Base-by-base conservation (phyloP, 805 yeast genomes). In the Metschnikowia kunwiensis region DNA sequence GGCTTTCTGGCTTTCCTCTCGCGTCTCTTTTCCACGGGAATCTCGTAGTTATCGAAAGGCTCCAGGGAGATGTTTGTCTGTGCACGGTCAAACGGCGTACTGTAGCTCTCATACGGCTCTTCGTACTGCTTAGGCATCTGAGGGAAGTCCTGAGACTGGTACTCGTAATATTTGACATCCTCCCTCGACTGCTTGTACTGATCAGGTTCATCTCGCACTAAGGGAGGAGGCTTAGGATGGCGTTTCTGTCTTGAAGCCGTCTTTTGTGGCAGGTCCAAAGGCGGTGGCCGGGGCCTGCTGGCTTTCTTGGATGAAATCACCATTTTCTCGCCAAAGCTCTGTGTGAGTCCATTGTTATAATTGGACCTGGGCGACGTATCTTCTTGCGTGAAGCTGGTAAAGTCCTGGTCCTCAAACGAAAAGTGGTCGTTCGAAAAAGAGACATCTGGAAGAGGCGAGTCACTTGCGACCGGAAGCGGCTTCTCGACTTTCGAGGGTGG, bases 51-150 rank as follows among this genome's bases (percentile, higher is more conserved):
- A 6, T 59, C 61, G 27, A 50, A 57, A 0, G 65, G 63, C 27
- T 60, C 63, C 12, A 43, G 44, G 1, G 49, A 13, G 9, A 24
- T 7, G 35, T 34, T 14, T 14, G 34, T 23, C 29, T 36, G 21
- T 24, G 28, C 19, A 24, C 17, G 29, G 8, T 54, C 63, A 11
- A 44, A 51, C 16, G 44, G 42, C 0, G 58, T 53, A 10, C 43
- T 47, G 27, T 60, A 58, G 12, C 31, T 40, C 7, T 55, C 54
- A 18, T 42, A 57, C 2, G 65, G 66, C 33, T 61, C 65, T 16
- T 43, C 43, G 40, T 47, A 53, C n/a, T n/a, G n/a, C n/a, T n/a
- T n/a, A n/a, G n/a, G n/a, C n/a, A n/a, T n/a, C n/a, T n/a, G n/a
- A n/a, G n/a, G n/a, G n/a, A n/a, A n/a, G n/a, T n/a, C n/a, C n/a